Base-by-base conservation (phyloP, 345 rosid species). In the Moricandia arvensis region DNA sequence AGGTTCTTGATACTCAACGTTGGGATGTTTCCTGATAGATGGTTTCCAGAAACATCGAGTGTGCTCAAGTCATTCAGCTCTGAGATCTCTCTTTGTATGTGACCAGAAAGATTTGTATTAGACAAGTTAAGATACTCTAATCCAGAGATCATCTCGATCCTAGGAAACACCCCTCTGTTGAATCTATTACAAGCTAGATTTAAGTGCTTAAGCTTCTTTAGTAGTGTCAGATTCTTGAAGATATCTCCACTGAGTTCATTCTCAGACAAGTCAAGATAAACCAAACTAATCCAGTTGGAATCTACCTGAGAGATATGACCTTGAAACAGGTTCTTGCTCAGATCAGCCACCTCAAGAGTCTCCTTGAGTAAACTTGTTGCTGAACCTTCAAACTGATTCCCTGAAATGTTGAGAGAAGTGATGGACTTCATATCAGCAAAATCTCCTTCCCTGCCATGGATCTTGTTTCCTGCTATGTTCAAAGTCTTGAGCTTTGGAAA, bases 251-350 rank as follows among this genome's bases (percentile, higher is more conserved):
- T 86, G 17, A 94, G 85, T 67, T 87, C 85, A 83, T 94, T 94
- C 74, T 91, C 91, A 76, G 98, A 94, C 75, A 91, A 84, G 83
- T 94, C 98, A 51, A 91, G 82, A 83, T 83, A 71, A 80, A 86
- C 78, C 87, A 91, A 84, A 76, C 33, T 69, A 77, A 87, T 84
- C 89, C 90, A 79, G 79, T 83, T 87, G 80, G 84, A 83, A 47
- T 80, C 90, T 90, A 88, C 96, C 88, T 87, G 93, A 83, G 96
- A 86, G 76, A 90, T 79, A 78, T 91, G 87, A 59, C 91, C 98
- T 75, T 84, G 87, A 81, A 91, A 86, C 83, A 75, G 84, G 87
- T 93, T 93, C 80, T 70, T 88, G 85, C 97, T 88, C 16, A 93
- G 73, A 77, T 93, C 98, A 79, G 84, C 76, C 70, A 87, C 86